Conservation (phyloP, 2,329 filamentous ascomycete species). For the Albifimbria verrucaria region DNA sequence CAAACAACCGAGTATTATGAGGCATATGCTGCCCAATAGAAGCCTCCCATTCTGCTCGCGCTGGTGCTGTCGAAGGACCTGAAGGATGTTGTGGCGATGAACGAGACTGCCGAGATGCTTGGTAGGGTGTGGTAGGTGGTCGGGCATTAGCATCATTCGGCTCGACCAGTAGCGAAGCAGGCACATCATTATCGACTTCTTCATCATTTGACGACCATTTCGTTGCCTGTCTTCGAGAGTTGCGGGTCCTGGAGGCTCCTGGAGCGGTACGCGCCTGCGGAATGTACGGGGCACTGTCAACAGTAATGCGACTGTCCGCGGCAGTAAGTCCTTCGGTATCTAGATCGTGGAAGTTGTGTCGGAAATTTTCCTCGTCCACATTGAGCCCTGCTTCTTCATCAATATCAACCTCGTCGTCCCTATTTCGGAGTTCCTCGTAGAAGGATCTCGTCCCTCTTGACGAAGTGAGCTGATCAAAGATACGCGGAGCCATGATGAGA, state of each 20-base stretch:
- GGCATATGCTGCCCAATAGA: slow-evolving; percentile 49
- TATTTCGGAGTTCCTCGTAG: slow-evolving; percentile 45
- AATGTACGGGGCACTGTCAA: slow-evolving; percentile 30
- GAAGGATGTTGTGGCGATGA: slow-evolving; percentile 17
- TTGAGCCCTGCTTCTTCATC: slow-evolving; percentile 40
- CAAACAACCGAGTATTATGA: slow-evolving; percentile 36
- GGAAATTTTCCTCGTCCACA: slow-evolving; percentile 52
- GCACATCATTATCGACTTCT: slow-evolving; percentile 58
- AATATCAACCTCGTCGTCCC: slow-evolving; percentile 36
- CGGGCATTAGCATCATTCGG: slow-evolving; percentile 29
- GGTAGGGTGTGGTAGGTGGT: slow-evolving; percentile 14
- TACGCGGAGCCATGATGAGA: slow-evolving; percentile 14
- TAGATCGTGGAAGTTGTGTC: slow-evolving; percentile 47
- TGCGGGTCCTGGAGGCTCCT: slow-evolving; percentile 6
- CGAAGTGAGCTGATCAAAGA: slow-evolving; percentile 41
- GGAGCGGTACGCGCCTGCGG: slow-evolving; percentile 6
- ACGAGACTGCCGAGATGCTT: slow-evolving; percentile 9
- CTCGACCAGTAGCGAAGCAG: slow-evolving; percentile 61
- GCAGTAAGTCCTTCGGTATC: slow-evolving; percentile 43
- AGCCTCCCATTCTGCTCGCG: slow-evolving; percentile 52
- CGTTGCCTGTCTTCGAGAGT: slow-evolving; percentile 10
- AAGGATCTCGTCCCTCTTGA: slow-evolving; percentile 36
- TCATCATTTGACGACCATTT: slow-evolving; percentile 39
- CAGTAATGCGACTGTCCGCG: slow-evolving; percentile 43
- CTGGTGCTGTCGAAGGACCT: slow-evolving; percentile 40